Conservation (phyloP, 2,329 filamentous ascomycete genomes). For the Aspergillus pseudoviridinutans region DNA sequence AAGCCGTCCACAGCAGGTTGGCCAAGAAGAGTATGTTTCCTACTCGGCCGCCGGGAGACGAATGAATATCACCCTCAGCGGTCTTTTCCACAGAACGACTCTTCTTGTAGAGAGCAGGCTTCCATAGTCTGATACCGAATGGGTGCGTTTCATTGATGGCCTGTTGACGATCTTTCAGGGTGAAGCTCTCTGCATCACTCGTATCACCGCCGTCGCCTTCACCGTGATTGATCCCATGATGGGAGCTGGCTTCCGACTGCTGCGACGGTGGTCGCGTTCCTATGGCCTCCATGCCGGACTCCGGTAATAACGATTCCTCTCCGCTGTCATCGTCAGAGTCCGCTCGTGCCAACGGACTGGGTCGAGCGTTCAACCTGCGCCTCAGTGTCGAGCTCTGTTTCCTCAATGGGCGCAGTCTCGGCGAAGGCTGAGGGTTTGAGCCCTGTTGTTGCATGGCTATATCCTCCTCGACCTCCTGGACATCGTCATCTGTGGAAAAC, state of each 20-base stretch:
- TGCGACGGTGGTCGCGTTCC: slow-evolving; percentile 18
- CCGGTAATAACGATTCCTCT: slow-evolving; percentile 35
- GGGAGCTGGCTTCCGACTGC: slow-evolving; percentile 15
- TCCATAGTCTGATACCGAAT: slow-evolving; percentile 98
- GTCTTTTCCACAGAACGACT: slow-evolving; percentile 92
- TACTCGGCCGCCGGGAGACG: slow-evolving; percentile 81
- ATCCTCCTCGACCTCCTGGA: slow-evolving; percentile 73
- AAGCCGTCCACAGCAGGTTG: slow-evolving; percentile 83
- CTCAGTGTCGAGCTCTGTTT: slow-evolving; percentile 39
- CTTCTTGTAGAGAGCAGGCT: slow-evolving; percentile 97
- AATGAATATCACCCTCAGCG: slow-evolving; percentile 95
- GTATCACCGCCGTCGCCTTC: slow-evolving; percentile 64
- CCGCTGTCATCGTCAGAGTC: slow-evolving; percentile 37
- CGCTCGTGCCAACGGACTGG: slow-evolving; percentile 29
- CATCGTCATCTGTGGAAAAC: slow-evolving; percentile 88
- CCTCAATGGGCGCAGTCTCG: slow-evolving; percentile 31
- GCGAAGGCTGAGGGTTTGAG: slow-evolving; percentile 28
- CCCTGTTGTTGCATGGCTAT: slow-evolving; percentile 42
- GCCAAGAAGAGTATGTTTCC: slow-evolving; percentile 80
- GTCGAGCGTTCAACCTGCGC: slow-evolving; percentile 32
- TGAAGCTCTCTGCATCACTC: slow-evolving; percentile 96
- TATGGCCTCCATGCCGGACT: slow-evolving; percentile 21
- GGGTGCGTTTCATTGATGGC: slow-evolving; percentile 99
- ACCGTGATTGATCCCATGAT: slow-evolving; percentile 45
- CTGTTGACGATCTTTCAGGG: slow-evolving; percentile 90